Evolutionary conservation across 345 rosid genomes (phyloP).

Genomic region (Salix purpurea): DNA sequence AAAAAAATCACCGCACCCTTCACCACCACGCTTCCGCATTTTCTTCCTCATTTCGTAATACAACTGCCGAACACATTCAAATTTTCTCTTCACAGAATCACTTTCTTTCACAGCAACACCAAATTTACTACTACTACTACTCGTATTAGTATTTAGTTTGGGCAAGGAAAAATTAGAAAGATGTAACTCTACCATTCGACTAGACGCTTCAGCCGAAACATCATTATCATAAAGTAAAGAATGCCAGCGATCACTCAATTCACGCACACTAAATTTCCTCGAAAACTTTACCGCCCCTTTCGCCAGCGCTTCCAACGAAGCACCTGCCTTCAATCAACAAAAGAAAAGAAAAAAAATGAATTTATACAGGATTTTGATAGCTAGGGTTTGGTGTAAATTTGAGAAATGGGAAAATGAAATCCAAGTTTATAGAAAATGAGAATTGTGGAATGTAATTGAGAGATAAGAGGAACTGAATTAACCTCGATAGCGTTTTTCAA

Average conservation of each 20-base stretch:
- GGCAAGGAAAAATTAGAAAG: constrained; percentile 2
- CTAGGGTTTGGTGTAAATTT: neutral
- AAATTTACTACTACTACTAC: constrained; percentile 23
- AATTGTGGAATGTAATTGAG: neutral
- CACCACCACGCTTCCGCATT: neutral
- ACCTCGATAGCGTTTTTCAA: constrained; percentile 81
- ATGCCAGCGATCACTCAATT: constrained; percentile 80
- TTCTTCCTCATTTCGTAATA: constrained; percentile 15
- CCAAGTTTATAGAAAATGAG: neutral
- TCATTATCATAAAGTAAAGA: constrained; percentile 83
- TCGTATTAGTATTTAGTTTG: neutral
- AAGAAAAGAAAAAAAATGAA: neutral
- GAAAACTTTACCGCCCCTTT: constrained; percentile 93
- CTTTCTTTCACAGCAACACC: constrained; percentile 45
- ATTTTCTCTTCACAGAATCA: constrained; percentile 56
- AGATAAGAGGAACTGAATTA: neutral
- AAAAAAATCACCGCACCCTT: neutral
- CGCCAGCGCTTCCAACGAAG: constrained; percentile 94
- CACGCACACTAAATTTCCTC: constrained; percentile 53
- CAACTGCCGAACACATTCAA: constrained; percentile 37
- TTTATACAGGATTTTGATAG: neutral
- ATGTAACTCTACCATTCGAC: constrained; percentile 61
- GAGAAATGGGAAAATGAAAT: no score
- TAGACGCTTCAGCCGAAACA: constrained; percentile 73
- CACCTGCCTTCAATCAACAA: constrained; percentile 57